phyloP scores from a whole-genome alignment of 2,329 filamentous ascomycete species.

The Thielaviopsis ethacetica region DNA sequence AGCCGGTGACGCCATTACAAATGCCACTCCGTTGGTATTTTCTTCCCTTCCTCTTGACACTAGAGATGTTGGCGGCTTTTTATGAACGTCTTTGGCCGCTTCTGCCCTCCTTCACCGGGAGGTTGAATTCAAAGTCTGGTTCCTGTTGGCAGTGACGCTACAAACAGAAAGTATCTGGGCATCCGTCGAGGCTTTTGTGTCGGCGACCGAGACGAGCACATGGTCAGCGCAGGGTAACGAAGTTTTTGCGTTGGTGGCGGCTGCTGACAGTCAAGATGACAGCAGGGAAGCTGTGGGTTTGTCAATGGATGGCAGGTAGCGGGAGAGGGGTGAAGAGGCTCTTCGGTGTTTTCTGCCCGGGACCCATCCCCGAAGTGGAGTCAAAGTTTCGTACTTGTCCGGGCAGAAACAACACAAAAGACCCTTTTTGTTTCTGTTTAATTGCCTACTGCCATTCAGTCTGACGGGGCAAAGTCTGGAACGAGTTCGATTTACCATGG shows the following conservation, averaged over 20 bases:
- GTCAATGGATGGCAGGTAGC: slow-evolving; percentile 10
- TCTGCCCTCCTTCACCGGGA: slow-evolving; percentile 45
- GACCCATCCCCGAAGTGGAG: slow-evolving; percentile 79
- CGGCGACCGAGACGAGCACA: neutral
- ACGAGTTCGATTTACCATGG: neutral
- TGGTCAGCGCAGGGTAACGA: neutral
- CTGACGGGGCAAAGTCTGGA: neutral
- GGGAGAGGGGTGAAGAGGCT: slow-evolving; percentile 8
- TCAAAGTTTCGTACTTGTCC: slow-evolving; percentile 91
- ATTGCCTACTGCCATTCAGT: neutral
- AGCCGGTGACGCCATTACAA: slow-evolving; percentile 31
- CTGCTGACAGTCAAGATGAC: neutral
- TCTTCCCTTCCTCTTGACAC: slow-evolving; percentile 32
- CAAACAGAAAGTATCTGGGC: slow-evolving; percentile 45
- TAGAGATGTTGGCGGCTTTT: slow-evolving; percentile 47
- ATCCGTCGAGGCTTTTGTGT: neutral
- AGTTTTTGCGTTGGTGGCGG: neutral
- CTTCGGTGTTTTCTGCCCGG: slow-evolving; percentile 26
- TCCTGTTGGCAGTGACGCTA: slow-evolving; percentile 73
- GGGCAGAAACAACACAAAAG: slow-evolving; percentile 17
- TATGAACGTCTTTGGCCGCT: slow-evolving; percentile 86
- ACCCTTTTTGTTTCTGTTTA: neutral
- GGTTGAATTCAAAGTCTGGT: slow-evolving; percentile 88
- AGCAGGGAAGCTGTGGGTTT: slow-evolving; percentile 13
- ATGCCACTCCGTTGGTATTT: slow-evolving; percentile 16